These are phyloP conservation scores for Phytopythium montanum DNA, from an alignment of 352 stramenopile species.

Conservation along the genomic window DNA sequence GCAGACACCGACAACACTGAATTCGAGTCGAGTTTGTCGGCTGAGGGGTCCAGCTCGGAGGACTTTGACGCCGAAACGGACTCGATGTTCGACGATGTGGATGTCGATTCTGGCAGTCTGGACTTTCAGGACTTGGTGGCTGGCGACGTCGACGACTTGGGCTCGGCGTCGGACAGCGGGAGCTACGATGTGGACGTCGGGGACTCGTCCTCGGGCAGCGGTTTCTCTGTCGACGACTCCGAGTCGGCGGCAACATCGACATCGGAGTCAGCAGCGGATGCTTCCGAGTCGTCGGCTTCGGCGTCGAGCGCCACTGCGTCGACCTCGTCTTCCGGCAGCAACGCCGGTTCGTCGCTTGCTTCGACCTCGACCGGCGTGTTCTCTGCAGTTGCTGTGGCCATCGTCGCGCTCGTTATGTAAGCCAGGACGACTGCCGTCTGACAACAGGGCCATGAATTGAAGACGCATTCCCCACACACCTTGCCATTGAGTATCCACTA, in stretches of 20 bases:
- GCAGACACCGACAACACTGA: not conserved
- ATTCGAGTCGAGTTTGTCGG: not conserved
- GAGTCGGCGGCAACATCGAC: conserved; percentile 6
- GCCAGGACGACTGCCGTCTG: too few species aligned
- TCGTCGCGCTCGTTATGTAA: not conserved
- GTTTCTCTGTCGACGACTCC: conserved; percentile 14
- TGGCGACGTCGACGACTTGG: conserved; percentile 6
- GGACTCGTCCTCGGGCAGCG: conserved; percentile 21
- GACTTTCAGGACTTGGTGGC: conserved; percentile 11
- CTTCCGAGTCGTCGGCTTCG: conserved; percentile 11
- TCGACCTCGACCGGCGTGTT: conserved; percentile 2
- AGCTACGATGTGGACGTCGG: conserved; percentile 18
- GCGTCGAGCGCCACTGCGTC: conserved; percentile 5
- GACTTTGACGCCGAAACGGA: not conserved
- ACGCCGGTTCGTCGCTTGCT: conserved; percentile 3
- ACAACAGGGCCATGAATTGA: too few species aligned
- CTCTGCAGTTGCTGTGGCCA: not conserved
- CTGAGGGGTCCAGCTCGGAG: not conserved
- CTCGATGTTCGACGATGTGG: not conserved
- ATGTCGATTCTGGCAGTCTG: not conserved
- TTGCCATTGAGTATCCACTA: not conserved
- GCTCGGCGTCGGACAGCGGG: conserved; percentile 19
- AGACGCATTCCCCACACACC: not conserved
- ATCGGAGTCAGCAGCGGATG: conserved; percentile 11
- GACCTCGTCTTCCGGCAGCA: not conserved